Evolutionary conservation across 1,139 yeast species (phyloP), one percentile per base, ranked within the genome.

Genomic region (Pichia sp.): DNA sequence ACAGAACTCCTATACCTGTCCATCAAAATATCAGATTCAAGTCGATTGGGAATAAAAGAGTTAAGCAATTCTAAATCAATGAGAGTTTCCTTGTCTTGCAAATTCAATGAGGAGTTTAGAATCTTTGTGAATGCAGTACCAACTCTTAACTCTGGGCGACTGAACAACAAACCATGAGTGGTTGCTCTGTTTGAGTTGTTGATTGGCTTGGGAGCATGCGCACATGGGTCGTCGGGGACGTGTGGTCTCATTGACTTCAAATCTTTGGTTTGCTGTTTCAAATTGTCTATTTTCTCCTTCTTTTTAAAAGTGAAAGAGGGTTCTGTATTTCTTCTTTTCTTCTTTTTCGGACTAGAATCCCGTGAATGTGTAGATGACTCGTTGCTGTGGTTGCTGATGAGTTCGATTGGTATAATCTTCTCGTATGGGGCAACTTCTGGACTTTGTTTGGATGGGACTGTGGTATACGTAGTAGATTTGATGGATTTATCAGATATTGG

Each of bases 41-140:
- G 28, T 30, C 48, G 48, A 2, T 39, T 49, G 4, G 61, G 61
- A 4, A 58, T 41, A 35, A 42, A 56, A 4, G 46, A 24, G 4
- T 34, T 12, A 5, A 58, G 45, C 3, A 47, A 24, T 11, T 36
- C 34, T 10, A 55, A 40, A 34, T 57, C 53, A n/a, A 38, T 33
- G 4, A 21, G 17, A 10, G 34, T 15, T 6, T 40, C 32, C 4
- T 20, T 34, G 7, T 48, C 49, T 9, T 39, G 46, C 11, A 34
- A 35, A 31, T 44, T 51, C 22, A 56, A 15, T 3, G 59, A 51
- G 3, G 58, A 48, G 20, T 45, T 50, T 28, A 58, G 44, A 17
- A 57, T 35, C 17, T 50, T 54, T 3, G 61, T 58, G 37, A 45
- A 58, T 1, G 49, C 59, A 4, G 56, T 44, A 6, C 60, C 60